These are phyloP conservation scores for Phytophthora kernoviae DNA, from an alignment of 352 stramenopile genomes.

Conservation along the genomic window DNA sequence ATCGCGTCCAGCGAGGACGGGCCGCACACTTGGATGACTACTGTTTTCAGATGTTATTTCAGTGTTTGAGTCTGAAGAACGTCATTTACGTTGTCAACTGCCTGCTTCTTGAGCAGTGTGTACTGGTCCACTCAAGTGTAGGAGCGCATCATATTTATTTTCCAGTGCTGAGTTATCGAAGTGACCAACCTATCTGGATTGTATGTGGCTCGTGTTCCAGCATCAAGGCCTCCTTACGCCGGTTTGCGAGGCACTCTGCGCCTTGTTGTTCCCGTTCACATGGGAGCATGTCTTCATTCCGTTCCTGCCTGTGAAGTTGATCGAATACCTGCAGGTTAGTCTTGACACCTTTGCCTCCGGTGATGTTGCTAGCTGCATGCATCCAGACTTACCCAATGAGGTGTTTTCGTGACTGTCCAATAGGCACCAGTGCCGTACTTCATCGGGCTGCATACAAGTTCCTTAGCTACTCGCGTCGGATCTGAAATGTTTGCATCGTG, in stretches of 20 bases:
- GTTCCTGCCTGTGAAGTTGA: conserved; percentile 79
- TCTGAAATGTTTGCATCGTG: conserved; percentile 82
- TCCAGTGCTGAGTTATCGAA: neutral
- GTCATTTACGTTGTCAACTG: conserved; percentile 84
- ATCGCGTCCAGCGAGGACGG: conserved; percentile 68
- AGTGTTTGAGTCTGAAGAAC: conserved; percentile 80
- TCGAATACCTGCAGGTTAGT: conserved; percentile 81
- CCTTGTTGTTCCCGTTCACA: conserved; percentile 82
- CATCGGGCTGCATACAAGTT: conserved; percentile 86
- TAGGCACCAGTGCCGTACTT: conserved; percentile 86
- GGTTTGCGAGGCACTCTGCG: conserved; percentile 76
- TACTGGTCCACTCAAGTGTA: conserved; percentile 85
- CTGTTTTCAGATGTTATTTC: conserved; percentile 83
- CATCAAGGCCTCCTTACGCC: conserved; percentile 73
- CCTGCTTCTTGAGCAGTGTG: conserved; percentile 82
- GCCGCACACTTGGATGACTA: conserved; percentile 71
- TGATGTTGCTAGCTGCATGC: neutral
- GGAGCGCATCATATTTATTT: conserved; percentile 6
- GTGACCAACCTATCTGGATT: conserved; percentile 9
- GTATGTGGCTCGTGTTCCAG: conserved; percentile 24
- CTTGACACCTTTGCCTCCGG: neutral
- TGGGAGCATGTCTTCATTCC: conserved; percentile 91
- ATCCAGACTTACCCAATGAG: neutral
- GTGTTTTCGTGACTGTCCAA: neutral
- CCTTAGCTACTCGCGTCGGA: conserved; percentile 68